A percentile compares a stretch with the other conserved stretches of the same genome.
Evolutionary conservation across 2,329 filamentous ascomycete genomes (phyloP).

Genomic region (Pseudogymnoascus sp.): DNA sequence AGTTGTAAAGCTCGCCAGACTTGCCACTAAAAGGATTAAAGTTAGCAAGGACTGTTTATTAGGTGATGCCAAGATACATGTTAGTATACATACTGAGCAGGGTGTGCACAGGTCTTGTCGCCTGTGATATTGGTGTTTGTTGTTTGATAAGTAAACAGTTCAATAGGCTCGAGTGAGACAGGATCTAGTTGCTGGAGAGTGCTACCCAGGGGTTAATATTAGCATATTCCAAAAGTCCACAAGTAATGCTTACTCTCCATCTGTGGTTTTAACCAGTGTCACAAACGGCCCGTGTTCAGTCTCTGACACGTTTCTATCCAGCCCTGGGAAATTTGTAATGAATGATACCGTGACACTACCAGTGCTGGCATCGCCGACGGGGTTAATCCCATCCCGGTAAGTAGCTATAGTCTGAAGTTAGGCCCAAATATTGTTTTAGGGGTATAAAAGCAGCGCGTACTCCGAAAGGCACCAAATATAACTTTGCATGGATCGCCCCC

Average conservation of each 20-base stretch:
- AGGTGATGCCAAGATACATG: conserved; percentile 33
- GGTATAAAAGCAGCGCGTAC: conserved; percentile 36
- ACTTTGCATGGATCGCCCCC: conserved; percentile 63
- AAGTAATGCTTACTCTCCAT: neutral
- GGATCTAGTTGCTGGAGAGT: neutral
- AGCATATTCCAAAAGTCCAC: neutral
- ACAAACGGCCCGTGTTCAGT: neutral
- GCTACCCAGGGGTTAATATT: neutral
- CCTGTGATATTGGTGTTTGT: neutral
- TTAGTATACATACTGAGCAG: conserved; percentile 60
- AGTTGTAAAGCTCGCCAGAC: conserved; percentile 71
- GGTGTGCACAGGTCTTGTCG: conserved; percentile 50
- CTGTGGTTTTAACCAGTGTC: neutral
- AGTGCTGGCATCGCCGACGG: neutral
- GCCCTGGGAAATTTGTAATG: neutral
- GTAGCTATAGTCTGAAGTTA: neutral
- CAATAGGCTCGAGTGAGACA: neutral
- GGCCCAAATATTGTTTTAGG: neutral
- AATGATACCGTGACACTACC: neutral
- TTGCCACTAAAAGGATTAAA: conserved; percentile 52
- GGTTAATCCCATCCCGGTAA: neutral
- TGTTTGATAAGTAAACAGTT: neutral
- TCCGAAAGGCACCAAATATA: conserved; percentile 62
- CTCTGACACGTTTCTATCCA: neutral
- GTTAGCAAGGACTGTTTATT: conserved; percentile 42